Evolutionary conservation across 2,329 filamentous ascomycete genomes (phyloP), one percentile per base, ranked within the genome.

Genomic region (Amesomyces nigricolor): DNA sequence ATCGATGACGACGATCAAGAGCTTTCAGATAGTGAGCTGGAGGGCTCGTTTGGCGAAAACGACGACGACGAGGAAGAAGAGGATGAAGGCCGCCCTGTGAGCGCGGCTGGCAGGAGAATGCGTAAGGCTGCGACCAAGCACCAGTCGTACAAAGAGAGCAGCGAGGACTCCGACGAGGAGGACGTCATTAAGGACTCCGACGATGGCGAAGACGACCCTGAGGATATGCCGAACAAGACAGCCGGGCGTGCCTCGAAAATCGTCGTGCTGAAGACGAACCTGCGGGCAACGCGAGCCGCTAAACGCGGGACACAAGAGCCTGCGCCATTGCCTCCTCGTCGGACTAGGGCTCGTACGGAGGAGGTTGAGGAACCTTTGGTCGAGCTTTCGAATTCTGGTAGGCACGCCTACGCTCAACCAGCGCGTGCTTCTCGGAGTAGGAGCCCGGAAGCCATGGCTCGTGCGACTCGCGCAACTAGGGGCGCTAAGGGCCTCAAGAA

Each of bases 1-100:
- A 82, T 86, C 49, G 80, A 82, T 5, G 80, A 82, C 26, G 80
- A 82, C 52, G 79, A 82, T 53, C 78, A 82, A 4, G 75, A 79
- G 32, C 63, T 79, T 26, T 78, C 76, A 5, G 79, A 84, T 57
- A 79, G 76, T 55, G 78, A 78, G 55, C 69, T 73, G 47, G 77
- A 78, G 46, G 72, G 71, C 2, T 79, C 77, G 2, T 82, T 78
- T 51, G 71, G 66, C 32, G 68, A 69, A 13, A 72, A 73, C 16
- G 67, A 71, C 6, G 70, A 72, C 22, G 71, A 72, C 30, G 67
- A 68, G 5, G 68, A 69, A n/a, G 67, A 69, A 19, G 68, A 69
- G 4, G 66, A 67, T 13, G 71, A 72, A n/a, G 66, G 69, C n/a
- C 54, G 64, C n/a, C 66, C 71, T 7, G 68, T 71, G 37, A 68